Conservation (phyloP, 345 rosid genomes). For the Melastoma malabathricum region DNA sequence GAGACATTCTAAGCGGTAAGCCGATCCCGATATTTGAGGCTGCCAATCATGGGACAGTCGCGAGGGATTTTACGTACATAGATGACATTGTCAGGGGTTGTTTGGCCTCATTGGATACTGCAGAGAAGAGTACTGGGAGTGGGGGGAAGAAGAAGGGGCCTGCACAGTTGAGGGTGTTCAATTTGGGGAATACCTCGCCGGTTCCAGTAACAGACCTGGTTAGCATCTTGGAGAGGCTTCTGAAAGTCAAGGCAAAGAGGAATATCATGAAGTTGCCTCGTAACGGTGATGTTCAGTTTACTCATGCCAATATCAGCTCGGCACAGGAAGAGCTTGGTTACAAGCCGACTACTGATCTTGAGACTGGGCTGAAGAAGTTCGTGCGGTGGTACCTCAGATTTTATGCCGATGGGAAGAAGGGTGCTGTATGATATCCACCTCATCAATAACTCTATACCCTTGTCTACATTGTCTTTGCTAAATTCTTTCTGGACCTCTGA, state of each 20-base stretch:
- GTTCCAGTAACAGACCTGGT: conserved; percentile 80
- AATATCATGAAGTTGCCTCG: conserved; percentile 67
- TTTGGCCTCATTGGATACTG: conserved; percentile 70
- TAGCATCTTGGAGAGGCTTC: conserved; percentile 63
- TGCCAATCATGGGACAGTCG: conserved; percentile 25
- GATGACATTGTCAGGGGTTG: conserved; percentile 94
- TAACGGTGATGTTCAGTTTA: conserved; percentile 84
- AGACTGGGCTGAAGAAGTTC: conserved; percentile 83
- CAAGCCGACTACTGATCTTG: conserved; percentile 79
- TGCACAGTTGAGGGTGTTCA: conserved; percentile 77
- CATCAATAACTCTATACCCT: neutral
- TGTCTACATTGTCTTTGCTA: too few species aligned
- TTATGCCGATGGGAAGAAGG: conserved; percentile 44
- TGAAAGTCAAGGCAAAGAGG: conserved; percentile 83
- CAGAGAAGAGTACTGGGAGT: conserved; percentile 84
- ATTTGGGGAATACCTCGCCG: conserved; percentile 90
- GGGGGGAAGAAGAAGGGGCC: conserved; percentile 87
- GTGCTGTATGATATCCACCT: conserved; percentile 33
- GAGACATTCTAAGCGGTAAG: conserved; percentile 34
- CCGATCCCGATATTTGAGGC: conserved; percentile 28
- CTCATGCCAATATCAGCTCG: conserved; percentile 84
- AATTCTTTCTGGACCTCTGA: too few species aligned
- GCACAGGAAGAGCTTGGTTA: conserved; percentile 73
- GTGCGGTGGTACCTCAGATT: conserved; percentile 78
- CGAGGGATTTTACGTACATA: conserved; percentile 83